Evolutionary conservation across 192 early-diverging fungal species (phyloP).

Genomic region (Funneliformis geosporum): DNA sequence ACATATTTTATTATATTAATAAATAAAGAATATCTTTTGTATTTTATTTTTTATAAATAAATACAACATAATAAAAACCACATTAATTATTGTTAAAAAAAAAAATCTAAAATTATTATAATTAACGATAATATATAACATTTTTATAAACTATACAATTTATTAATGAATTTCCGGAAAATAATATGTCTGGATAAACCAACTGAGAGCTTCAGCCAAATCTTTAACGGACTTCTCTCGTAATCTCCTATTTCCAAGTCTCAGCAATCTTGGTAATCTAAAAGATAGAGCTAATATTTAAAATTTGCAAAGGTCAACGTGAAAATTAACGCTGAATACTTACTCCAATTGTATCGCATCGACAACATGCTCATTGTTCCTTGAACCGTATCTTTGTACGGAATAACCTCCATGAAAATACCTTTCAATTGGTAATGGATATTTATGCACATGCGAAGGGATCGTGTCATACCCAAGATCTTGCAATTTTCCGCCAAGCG

Average conservation of each 20-base stretch:
- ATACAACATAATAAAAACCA: too few relatives aligned
- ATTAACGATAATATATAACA: too few relatives aligned
- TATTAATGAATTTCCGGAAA: too few relatives aligned
- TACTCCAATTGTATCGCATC: constrained; percentile 21
- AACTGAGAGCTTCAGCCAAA: not conserved
- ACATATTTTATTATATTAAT: too few relatives aligned
- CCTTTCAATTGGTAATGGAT: not conserved
- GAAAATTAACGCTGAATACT: not conserved
- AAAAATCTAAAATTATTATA: too few relatives aligned
- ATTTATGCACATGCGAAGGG: constrained; percentile 12
- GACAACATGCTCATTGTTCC: not conserved
- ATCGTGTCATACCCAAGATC: constrained; percentile 6
- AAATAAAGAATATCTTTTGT: too few relatives aligned
- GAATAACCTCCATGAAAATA: constrained; percentile 25
- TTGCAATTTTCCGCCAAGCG: constrained; percentile 21
- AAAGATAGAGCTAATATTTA: not conserved
- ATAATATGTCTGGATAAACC: not conserved
- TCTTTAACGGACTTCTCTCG: not conserved
- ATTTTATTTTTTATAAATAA: too few relatives aligned
- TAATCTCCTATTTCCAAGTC: not conserved
- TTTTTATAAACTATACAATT: too few relatives aligned
- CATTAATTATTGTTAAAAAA: too few relatives aligned
- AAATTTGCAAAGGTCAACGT: not conserved
- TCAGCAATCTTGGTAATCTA: not conserved
- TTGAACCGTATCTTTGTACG: constrained; percentile 15